Base-by-base conservation (phyloP, 1,284 basidiomycete species). In the Melampsora americana region DNA sequence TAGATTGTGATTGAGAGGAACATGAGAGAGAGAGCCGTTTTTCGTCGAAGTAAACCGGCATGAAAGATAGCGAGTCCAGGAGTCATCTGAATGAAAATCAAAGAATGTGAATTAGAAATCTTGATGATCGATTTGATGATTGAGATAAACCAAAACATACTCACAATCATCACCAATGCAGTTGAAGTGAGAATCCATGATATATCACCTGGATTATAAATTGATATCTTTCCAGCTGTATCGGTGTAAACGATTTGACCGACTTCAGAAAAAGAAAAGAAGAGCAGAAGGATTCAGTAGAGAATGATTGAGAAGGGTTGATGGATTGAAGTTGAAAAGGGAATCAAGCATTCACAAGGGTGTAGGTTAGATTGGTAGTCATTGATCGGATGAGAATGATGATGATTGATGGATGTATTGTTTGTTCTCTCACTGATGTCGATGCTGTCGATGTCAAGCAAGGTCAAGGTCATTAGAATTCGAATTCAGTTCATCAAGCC, bases 11-110 rank as follows among this genome's bases (percentile, higher is more conserved):
- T 88, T 66, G 88, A 89, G 28, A 93, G 85, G 84, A 89, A 93
- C 62, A 98, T 90, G 92, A 95, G 94, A 26, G 90, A 92, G 12
- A 97, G 86, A 0, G 94, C 95, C 80, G 94, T 95, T 84, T 95
- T 96, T 61, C 92, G 87, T 69, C 92, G 86, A 64, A 90, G 83
- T 5, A 87, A 83, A 80, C 93, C 93, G 39, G 92, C 91, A 84
- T 95, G 95, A 86, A 95, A 93, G 83, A 89, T 92, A 28, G 81
- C 79, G 59, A 79, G 66, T 35, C 44, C 39, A 23, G 53, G 53
- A 28, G 53, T 56, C 53, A 56, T 56, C 53, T 56, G 20, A 56
- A 23, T 1, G 9, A 56, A 28, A 9, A 14, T 6, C 23, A 56
- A 56, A 56, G 16, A 12, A 20, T 53, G 35, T 35, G 5, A 35